A percentile compares a stretch with the other conserved stretches of the same genome.
These are phyloP conservation scores for Iodosphaeria phyllophila DNA, from an alignment of 2,329 filamentous ascomycete genomes.

Conservation along the genomic window DNA sequence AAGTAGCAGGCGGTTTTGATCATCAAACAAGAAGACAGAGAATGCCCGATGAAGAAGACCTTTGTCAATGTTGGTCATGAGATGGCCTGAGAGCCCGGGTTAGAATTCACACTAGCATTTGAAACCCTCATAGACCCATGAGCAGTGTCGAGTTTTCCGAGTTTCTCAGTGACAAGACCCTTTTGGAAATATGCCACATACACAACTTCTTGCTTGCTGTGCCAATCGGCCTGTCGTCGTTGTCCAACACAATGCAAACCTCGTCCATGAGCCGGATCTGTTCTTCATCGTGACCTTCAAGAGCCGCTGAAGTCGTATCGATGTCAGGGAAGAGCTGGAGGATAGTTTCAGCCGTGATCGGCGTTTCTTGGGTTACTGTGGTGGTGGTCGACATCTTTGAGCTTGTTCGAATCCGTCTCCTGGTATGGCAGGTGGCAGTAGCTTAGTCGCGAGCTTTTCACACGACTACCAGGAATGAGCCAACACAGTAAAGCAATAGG, in stretches of 20 bases:
- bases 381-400: constrained; percentile 20
- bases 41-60: constrained; percentile 94
- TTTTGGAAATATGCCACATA: constrained; percentile 24
- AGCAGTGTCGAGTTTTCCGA: too few relatives aligned
- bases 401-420: too few relatives aligned
- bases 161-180: too few relatives aligned
- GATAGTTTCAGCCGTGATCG: constrained; percentile 74
- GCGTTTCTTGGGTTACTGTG: constrained; percentile 28
- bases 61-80: constrained; percentile 97
- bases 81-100: too few relatives aligned
- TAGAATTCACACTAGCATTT: too few relatives aligned
- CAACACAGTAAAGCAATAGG: too few relatives aligned
- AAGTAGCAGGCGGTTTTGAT: constrained; percentile 76
- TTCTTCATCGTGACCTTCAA: constrained; percentile 89
- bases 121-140: too few relatives aligned
- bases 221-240: constrained; percentile 82
- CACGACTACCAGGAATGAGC: too few relatives aligned
- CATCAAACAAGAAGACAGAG: constrained; percentile 94
- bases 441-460: too few relatives aligned
- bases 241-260: constrained; percentile 90
- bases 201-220: constrained; percentile 97
- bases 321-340: constrained; percentile 75
- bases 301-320: constrained; percentile 50
- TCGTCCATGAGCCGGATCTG: constrained; percentile 98
- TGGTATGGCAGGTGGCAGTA: too few relatives aligned